These are phyloP conservation scores for Exidia glandulosa DNA, from an alignment of 768 basidiomycete genomes.

Conservation along the genomic window DNA sequence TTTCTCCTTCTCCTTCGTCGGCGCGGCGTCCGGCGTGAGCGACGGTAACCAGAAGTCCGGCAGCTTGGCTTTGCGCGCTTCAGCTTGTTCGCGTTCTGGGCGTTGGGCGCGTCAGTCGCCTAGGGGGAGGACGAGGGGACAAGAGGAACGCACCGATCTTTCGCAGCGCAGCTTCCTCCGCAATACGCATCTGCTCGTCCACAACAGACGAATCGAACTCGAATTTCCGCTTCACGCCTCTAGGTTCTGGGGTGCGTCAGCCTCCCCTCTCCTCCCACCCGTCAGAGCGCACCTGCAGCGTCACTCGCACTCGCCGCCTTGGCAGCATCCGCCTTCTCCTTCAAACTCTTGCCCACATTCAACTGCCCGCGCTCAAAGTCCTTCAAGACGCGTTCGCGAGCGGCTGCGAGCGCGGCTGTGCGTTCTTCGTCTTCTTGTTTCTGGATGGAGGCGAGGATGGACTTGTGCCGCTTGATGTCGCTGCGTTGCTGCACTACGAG, in stretches of 20 bases:
- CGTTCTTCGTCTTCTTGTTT: conserved; percentile 75
- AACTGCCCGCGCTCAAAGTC: background rate
- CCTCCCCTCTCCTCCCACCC: too few species aligned
- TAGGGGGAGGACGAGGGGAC: too few species aligned
- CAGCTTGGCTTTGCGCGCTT: conserved; percentile 74
- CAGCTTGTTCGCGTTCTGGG: conserved; percentile 36
- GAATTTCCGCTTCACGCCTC: conserved; percentile 75
- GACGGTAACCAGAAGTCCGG: conserved; percentile 98
- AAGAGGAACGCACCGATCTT: too few species aligned
- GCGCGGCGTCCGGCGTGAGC: conserved; percentile 70
- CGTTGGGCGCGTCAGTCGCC: too few species aligned
- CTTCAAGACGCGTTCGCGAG: conserved; percentile 75
- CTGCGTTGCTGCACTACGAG: conserved; percentile 79
- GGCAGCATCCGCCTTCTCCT: conserved; percentile 9
- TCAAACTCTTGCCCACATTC: background rate
- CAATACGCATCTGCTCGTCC: conserved; percentile 61
- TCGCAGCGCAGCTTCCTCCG: conserved; percentile 77
- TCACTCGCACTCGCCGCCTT: too few species aligned
- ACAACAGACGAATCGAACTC: conserved; percentile 66
- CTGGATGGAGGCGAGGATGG: conserved; percentile 59
- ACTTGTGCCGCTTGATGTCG: conserved; percentile 83
- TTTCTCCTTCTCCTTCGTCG: conserved; percentile 47
- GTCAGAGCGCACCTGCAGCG: too few species aligned
- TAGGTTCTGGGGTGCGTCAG: conserved; percentile 10
- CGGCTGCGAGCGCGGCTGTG: conserved; percentile 52